Base-by-base conservation (phyloP, 2,329 filamentous ascomycete species). In the Corynespora cassiicola region DNA sequence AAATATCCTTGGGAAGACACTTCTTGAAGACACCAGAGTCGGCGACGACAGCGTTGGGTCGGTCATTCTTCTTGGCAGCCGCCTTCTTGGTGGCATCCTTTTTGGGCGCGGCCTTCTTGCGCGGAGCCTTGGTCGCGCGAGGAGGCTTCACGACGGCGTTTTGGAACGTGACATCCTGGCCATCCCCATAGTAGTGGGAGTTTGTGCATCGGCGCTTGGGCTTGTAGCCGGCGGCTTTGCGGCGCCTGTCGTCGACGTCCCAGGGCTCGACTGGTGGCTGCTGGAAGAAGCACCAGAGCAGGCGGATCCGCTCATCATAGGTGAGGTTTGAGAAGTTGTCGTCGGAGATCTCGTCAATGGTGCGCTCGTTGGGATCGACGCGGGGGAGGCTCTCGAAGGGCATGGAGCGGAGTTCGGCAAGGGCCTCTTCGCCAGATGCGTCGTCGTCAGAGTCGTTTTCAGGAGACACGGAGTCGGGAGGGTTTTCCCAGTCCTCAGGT, bases 281-380 rank as follows among this genome's bases (percentile, higher is more conserved):
- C 5, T 50, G 39, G 6, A 58, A 38, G 5, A 61, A 32, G 4
- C 50, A 54, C 0, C 54, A 36, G 3, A 61, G 31, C 6, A 62
- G 15, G 3, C 47, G 44, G 2, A 33, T 27, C 31, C 56, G 54
- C 31, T 61, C 58, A 7, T 45, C 30, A 2, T 34, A 15, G 1
- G 33, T 28, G 5, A 61, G 41, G 1, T 24, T 33, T 6, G 15
- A 18, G 43, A 52, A 62, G 3, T 34, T 26, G 1, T 27, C 32
- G 9, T 21, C 14, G 31, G 50, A 40, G 2, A 58, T 37, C 14
- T 52, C 45, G 0, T 34, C n/a, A 16, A 56, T 28, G 4, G 45
- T 19, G 20, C 40, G 47, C 11, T 32, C 19, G 19, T n/a, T n/a
- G n/a, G n/a, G n/a, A n/a, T n/a, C n/a, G n/a, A n/a, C n/a, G n/a